Base-by-base conservation (phyloP, 148 eudicot genomes). In the Camellia lanceoleosa region DNA sequence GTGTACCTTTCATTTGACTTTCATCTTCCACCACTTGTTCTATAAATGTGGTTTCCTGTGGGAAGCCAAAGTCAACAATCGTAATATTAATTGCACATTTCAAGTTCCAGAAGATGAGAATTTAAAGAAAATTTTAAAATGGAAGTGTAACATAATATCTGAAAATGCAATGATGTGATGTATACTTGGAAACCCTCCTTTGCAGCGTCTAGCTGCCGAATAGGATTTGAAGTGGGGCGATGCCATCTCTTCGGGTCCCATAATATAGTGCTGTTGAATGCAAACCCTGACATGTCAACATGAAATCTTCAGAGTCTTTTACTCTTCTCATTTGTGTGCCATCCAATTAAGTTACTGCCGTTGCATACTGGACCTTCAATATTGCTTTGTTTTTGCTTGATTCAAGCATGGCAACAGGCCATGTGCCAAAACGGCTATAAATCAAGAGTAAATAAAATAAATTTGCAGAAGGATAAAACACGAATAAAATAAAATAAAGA, bases 321-420 rank as follows among this genome's bases (percentile, higher is more conserved):
- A 82, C 99, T 96, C 88, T 96, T 96, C 90, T 96, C 97, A 81
- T 96, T 96, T n/a, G 99, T 96, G 81, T 96, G 93, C 99, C 99
- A 96, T 55, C 99, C 99, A 62, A 93, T 87, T 49, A 96, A 95
- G 84, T 85, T 78, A 79, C 88, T 92, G 66, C 89, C 92, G 75
- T 90, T 91, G 85, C 99, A 96, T 41, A 96, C 92, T 62, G 98
- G 97, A 69, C 99, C 99, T 87, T 96, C 73, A 96, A 70, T 76
- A 90, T 84, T 7, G 97, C 97, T 86, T 92, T 93, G 82, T 76
- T 90, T 90, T 96, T 96, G 81, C 92, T 88, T 82, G 89, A 95
- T 54, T 92, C 91, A 77, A 96, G 91, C 99, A 96, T 96, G 55
- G 90, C 99, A 83, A 96, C 97, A 66, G 99, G 99, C 99, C 99